These are phyloP conservation scores for Macrolepiota albuminosa DNA, from an alignment of 768 basidiomycete species.

Conservation along the genomic window DNA sequence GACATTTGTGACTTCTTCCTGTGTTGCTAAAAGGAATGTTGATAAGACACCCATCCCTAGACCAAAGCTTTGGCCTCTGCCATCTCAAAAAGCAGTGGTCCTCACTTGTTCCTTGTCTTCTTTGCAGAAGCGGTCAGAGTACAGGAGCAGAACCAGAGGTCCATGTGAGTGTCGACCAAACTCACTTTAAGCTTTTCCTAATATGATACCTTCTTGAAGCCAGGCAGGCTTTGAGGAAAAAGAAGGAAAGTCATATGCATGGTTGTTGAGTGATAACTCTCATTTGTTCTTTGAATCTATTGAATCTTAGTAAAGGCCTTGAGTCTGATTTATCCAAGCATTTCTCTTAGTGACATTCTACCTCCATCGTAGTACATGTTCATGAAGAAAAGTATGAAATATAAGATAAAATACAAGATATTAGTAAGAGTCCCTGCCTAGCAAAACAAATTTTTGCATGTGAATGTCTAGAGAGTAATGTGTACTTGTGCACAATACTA, in stretches of 20 bases:
- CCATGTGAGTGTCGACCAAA: neutral
- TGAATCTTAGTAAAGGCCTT: neutral
- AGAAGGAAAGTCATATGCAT: slow-evolving; percentile 11
- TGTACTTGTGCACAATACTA: no score
- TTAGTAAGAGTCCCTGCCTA: slow-evolving; percentile 20
- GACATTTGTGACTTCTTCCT: neutral
- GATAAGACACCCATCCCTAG: neutral
- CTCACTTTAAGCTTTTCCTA: neutral
- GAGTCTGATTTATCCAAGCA: neutral
- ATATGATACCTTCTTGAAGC: neutral
- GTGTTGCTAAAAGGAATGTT: neutral
- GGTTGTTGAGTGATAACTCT: slow-evolving; percentile 13
- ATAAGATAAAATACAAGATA: slow-evolving; percentile 9
- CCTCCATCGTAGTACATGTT: neutral
- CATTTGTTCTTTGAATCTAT: slow-evolving; percentile 7
- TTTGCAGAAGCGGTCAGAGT: neutral
- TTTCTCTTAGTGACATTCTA: neutral
- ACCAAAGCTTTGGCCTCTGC: no score
- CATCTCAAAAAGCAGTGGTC: neutral
- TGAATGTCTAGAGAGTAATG: no score
- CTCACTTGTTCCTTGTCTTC: neutral
- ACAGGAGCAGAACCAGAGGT: neutral
- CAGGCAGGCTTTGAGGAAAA: neutral
- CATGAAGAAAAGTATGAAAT: neutral
- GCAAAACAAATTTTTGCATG: no score